A percentile compares a stretch with the other conserved stretches of the same genome.
Evolutionary conservation across 805 yeast genomes (phyloP).

Genomic region (Lipomyces oligophaga): DNA sequence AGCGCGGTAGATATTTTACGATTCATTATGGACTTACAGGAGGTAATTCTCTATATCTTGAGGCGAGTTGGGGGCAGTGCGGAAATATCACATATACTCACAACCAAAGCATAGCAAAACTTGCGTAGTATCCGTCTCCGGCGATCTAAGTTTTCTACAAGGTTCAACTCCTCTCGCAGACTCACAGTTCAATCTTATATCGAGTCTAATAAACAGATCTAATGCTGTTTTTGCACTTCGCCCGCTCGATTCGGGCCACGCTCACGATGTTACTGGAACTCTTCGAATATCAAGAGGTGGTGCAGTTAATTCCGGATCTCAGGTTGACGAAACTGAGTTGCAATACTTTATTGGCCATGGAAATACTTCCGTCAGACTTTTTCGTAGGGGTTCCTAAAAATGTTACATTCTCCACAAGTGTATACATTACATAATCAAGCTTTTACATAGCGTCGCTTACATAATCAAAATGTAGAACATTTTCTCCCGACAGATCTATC

Average conservation of each 20-base stretch:
- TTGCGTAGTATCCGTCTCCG: background rate
- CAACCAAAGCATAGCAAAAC: too few species aligned
- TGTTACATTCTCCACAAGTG: background rate
- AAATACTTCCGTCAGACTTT: conserved; percentile 18
- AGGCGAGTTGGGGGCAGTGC: too few species aligned
- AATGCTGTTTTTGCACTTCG: conserved; percentile 22
- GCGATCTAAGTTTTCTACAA: background rate
- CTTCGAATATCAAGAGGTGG: conserved; percentile 22
- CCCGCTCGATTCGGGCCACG: conserved; percentile 24
- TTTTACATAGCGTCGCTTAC: too few species aligned
- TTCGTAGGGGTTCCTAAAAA: conserved; percentile 11
- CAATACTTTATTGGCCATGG: conserved; percentile 25
- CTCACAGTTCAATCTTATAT: conserved; percentile 3
- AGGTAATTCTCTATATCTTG: conserved; percentile 6
- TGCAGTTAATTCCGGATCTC: background rate
- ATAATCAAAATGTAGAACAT: too few species aligned
- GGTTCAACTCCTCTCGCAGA: conserved; percentile 4
- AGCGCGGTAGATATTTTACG: conserved; percentile 2
- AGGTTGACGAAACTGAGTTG: conserved; percentile 12
- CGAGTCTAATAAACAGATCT: conserved; percentile 8
- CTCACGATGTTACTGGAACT: conserved; percentile 27
- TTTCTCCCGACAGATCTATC: too few species aligned
- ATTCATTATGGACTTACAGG: conserved; percentile 9
- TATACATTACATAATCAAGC: background rate
- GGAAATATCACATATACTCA: background rate